Evolutionary conservation across 73 alveolate species (phyloP).

Genomic region (Tetrahymena borealis): DNA sequence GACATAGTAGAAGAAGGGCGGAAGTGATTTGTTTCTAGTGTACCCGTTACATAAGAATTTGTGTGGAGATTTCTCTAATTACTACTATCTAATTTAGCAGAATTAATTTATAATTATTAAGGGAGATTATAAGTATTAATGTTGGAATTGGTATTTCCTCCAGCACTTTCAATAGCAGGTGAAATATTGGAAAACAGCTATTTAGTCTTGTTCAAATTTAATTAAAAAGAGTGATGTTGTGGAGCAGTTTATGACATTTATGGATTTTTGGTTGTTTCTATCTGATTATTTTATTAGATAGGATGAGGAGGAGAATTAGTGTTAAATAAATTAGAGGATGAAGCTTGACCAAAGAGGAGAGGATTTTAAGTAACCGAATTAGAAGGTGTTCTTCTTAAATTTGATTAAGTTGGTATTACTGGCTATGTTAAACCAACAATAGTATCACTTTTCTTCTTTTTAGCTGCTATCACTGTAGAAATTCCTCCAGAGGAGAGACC

Average conservation of each 20-base stretch:
- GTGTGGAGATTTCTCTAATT: background rate
- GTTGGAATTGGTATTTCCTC: background rate
- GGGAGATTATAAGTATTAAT: background rate
- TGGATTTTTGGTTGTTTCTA: background rate
- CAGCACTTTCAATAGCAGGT: background rate
- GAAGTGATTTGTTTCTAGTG: background rate
- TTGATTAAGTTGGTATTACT: background rate
- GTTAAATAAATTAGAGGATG: background rate
- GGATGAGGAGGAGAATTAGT: background rate
- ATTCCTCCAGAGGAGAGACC: background rate
- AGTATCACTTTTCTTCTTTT: background rate
- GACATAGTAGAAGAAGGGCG: background rate
- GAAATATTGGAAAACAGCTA: background rate
- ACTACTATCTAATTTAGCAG: background rate
- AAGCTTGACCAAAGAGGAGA: background rate
- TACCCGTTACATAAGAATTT: background rate
- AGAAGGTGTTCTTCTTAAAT: background rate
- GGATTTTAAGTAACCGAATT: background rate
- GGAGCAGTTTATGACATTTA: background rate
- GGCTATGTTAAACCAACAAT: background rate
- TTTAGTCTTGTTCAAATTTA: background rate
- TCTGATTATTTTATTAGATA: background rate
- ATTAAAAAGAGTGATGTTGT: background rate
- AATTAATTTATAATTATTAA: background rate
- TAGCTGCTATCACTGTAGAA: background rate